A percentile compares a stretch with the other conserved stretches of the same genome.
Evolutionary conservation across 2,329 filamentous ascomycete species (phyloP).

Genomic region (Westerdykella aurantiaca): DNA sequence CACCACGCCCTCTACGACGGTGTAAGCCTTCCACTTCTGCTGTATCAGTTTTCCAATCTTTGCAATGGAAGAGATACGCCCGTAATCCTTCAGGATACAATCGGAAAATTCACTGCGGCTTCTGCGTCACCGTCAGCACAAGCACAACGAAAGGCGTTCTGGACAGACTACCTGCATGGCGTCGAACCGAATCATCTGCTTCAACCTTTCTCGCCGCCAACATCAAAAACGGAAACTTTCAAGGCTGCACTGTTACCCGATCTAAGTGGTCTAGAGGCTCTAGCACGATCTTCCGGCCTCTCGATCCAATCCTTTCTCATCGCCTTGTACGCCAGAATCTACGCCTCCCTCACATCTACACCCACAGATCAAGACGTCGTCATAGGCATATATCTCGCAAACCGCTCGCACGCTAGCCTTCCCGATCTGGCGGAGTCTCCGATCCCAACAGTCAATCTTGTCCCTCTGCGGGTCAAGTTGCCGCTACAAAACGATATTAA

Average conservation of each 20-base stretch:
- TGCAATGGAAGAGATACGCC: slow-evolving; percentile 30
- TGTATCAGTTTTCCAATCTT: slow-evolving; percentile 47
- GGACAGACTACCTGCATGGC: slow-evolving; percentile 43
- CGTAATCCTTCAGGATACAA: slow-evolving; percentile 19
- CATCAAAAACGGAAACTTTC: slow-evolving; percentile 41
- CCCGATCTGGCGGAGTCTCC: slow-evolving; percentile 47
- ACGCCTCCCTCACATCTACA: slow-evolving; percentile 30
- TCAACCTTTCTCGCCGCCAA: slow-evolving; percentile 24
- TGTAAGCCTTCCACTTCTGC: slow-evolving; percentile 63
- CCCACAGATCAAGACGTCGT: slow-evolving; percentile 44
- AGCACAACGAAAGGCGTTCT: slow-evolving; percentile 42
- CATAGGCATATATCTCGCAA: slow-evolving; percentile 79
- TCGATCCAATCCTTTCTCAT: slow-evolving; percentile 71
- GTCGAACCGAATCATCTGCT: slow-evolving; percentile 5
- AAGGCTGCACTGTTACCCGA: slow-evolving; percentile 44
- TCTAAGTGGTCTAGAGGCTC: slow-evolving; percentile 37
- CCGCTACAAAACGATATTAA: slow-evolving; percentile 35
- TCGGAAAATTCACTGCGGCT: slow-evolving; percentile 40
- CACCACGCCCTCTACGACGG: slow-evolving; percentile 90
- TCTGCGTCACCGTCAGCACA: slow-evolving; percentile 1
- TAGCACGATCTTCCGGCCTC: slow-evolving; percentile 50
- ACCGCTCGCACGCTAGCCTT: slow-evolving; percentile 52
- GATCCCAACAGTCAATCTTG: slow-evolving; percentile 71
- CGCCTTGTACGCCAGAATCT: slow-evolving; percentile 58
- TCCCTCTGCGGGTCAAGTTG: slow-evolving; percentile 59